A percentile compares a stretch with the other conserved stretches of the same genome.
Conservation (phyloP, 495 filamentous ascomycete species). For the Hyphodiscus hymeniophilus region DNA sequence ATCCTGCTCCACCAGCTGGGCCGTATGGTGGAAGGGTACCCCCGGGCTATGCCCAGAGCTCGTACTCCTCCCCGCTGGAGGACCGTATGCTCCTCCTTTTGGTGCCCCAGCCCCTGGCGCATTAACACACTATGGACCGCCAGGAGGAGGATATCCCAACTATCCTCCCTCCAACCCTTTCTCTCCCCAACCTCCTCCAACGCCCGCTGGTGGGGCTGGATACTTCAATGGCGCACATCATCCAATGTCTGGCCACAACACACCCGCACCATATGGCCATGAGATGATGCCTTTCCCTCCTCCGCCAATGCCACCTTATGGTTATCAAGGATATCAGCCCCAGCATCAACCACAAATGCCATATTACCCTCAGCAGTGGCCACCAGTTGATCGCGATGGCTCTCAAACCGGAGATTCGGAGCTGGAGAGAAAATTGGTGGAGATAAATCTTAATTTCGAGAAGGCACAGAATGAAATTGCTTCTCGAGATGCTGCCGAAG, state of each 20-base stretch:
- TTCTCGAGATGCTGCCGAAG: constrained; percentile 23
- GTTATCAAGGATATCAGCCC: constrained; percentile 25
- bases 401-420: constrained; percentile 29
- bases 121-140: constrained; percentile 25
- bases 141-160: constrained; percentile 30
- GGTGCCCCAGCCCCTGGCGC: constrained; percentile 22
- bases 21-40: constrained; percentile 28
- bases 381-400: constrained; percentile 12
- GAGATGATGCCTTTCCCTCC: constrained; percentile 43
- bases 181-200: constrained; percentile 16
- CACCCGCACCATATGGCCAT: constrained; percentile 27
- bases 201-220: constrained; percentile 13
- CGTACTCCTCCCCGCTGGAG: constrained; percentile 25
- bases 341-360: constrained; percentile 20
- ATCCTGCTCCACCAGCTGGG: constrained; percentile 24
- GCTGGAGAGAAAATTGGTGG: constrained; percentile 30
- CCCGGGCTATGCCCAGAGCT: constrained; percentile 38
- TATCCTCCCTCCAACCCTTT: constrained; percentile 27
- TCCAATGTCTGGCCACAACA: constrained; percentile 15
- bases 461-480: constrained; percentile 14
- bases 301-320: constrained; percentile 27
- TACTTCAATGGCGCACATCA: constrained; percentile 20
- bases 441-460: constrained; percentile 28
- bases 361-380: constrained; percentile 13
- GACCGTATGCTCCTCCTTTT: constrained; percentile 25